A percentile compares a stretch with the other conserved stretches of the same genome.
Evolutionary conservation across 1,139 yeast genomes (phyloP).

Genomic region (Wickerhamomyces sp.): DNA sequence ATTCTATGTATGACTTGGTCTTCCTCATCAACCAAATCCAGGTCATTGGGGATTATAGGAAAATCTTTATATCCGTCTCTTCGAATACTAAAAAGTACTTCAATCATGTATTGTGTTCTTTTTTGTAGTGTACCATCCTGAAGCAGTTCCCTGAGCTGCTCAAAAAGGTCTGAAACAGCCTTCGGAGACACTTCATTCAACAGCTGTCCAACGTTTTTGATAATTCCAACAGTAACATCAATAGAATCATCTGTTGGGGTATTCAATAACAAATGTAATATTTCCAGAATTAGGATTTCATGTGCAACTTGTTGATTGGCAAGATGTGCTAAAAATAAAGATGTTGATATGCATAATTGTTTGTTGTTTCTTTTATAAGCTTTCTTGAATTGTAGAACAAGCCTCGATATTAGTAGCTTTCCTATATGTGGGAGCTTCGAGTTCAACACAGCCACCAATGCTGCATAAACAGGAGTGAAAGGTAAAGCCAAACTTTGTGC

Average conservation of each 20-base stretch:
- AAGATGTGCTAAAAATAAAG: constrained; percentile 55
- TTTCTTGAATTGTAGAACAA: constrained; percentile 56
- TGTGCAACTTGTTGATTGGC: constrained; percentile 62
- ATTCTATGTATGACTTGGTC: constrained; percentile 58
- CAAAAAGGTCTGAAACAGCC: constrained; percentile 52
- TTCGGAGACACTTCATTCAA: constrained; percentile 38
- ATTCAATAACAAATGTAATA: constrained; percentile 54
- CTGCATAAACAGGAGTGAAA: constrained; percentile 50
- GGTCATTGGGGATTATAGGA: constrained; percentile 37
- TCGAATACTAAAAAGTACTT: constrained; percentile 47
- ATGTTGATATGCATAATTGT: constrained; percentile 37
- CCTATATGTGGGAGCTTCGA: constrained; percentile 72
- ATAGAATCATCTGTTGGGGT: constrained; percentile 50
- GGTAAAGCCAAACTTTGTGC: constrained; percentile 41
- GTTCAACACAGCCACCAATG: constrained; percentile 57
- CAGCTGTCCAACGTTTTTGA: constrained; percentile 41
- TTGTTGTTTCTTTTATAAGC: constrained; percentile 48
- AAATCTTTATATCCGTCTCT: constrained; percentile 42
- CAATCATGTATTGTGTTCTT: constrained; percentile 46
- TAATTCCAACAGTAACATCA: constrained; percentile 41
- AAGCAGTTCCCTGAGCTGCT: constrained; percentile 53
- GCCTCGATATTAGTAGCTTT: constrained; percentile 46
- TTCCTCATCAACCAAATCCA: constrained; percentile 64
- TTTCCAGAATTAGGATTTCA: constrained; percentile 60
- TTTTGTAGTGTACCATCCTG: constrained; percentile 49